Base-by-base conservation (phyloP, 2,329 filamentous ascomycete genomes). In the Aschersonia sp. region DNA sequence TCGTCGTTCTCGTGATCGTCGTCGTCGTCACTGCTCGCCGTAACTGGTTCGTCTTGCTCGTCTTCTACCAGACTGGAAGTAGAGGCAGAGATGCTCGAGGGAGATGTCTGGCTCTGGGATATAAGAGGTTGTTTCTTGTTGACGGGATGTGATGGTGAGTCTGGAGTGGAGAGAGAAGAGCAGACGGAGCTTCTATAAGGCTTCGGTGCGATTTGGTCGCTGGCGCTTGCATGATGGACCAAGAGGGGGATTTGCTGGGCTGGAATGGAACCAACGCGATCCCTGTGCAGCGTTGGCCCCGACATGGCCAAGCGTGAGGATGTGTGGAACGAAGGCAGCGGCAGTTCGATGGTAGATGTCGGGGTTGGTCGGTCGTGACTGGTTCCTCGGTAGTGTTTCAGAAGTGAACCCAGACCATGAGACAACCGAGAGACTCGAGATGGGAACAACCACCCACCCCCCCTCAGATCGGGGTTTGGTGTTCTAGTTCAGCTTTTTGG, bases 141-240 rank as follows among this genome's bases (percentile, higher is more conserved):
- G 45, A 32, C 46, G 51, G 31, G 45, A 30, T 43, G 51, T 41
- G 45, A 45, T 48, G 29, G 43, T 40, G 45, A 51, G 42, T 45
- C 28, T 40, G 28, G 40, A 43, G 30, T 38, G 12, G 7, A 38
- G 32, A 7, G 46, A 43, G 29, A 50, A 43, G 50, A 53, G 51
- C 51, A 50, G 48, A 54, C 47, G 32, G 50, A 48, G 35, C 52
- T 51, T 51, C 51, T 57, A 55, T 56, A 56, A 51, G 49, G 43
- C 43, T 45, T 48, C 31, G 32, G 32, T 38, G 32, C 32, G 32
- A 38, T 38, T 38, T 38, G 32, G 32, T 38, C 32, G 44, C 6
- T 29, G 40, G 31, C 46, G 40, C 28, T 43, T 32, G 48, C 5
- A 44, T 38, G 12, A 40, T 38, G 35, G 6, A 35, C 45, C 43